Conservation (phyloP, 2,329 filamentous ascomycete genomes). For the Diaporthe destruens region DNA sequence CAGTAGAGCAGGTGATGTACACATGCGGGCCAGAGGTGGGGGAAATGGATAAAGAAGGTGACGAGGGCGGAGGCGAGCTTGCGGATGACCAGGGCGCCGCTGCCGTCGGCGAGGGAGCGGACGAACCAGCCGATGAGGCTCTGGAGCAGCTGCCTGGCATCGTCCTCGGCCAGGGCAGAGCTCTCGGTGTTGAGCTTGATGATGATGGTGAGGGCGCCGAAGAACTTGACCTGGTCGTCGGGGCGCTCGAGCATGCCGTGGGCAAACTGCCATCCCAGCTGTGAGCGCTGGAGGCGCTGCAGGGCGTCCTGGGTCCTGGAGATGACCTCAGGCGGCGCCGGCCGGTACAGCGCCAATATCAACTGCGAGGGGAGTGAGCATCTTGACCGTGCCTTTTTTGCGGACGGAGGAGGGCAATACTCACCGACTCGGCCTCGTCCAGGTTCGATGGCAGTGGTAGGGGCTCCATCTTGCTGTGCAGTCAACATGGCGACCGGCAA, state of each 20-base stretch:
- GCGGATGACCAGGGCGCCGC: constrained; percentile 72
- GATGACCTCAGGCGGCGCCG: constrained; percentile 62
- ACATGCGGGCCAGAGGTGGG: constrained; percentile 74
- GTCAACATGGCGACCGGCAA: constrained; percentile 39
- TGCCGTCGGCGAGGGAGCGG: constrained; percentile 62
- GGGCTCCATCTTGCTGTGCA: constrained; percentile 46
- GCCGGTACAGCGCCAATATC: constrained; percentile 66
- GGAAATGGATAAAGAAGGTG: constrained; percentile 80
- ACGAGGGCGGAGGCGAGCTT: constrained; percentile 84
- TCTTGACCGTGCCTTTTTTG: neutral
- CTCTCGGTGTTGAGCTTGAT: constrained; percentile 93
- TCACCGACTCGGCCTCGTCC: constrained; percentile 52
- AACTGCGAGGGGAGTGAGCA: constrained; percentile 51
- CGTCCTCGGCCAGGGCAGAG: constrained; percentile 65
- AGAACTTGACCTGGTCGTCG: constrained; percentile 86
- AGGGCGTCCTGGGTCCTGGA: constrained; percentile 76
- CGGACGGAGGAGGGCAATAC: constrained; percentile 35
- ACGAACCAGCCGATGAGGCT: constrained; percentile 75
- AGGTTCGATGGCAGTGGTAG: constrained; percentile 51
- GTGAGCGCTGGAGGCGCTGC: constrained; percentile 81
- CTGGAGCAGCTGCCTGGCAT: constrained; percentile 70
- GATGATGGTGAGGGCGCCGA: constrained; percentile 91
- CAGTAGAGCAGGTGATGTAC: constrained; percentile 74
- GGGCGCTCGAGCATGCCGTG: constrained; percentile 77
- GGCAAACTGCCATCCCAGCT: constrained; percentile 87